A percentile compares a stretch with the other conserved stretches of the same genome.
Evolutionary conservation across 495 filamentous ascomycete species (phyloP).

Genomic region (Annulohypoxylon maeteangense): DNA sequence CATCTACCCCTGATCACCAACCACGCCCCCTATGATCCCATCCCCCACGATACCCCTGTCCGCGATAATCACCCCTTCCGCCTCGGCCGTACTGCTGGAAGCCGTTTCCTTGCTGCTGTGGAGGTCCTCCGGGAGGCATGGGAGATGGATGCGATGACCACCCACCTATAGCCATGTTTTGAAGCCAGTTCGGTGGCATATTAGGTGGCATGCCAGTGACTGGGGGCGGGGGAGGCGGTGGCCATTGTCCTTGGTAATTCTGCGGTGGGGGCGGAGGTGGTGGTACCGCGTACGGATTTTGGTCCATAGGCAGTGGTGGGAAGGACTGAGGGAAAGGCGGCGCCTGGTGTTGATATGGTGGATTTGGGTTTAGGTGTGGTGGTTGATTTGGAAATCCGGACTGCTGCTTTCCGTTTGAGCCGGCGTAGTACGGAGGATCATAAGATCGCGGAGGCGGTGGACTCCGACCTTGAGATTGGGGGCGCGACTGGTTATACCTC

Average conservation of each 20-base stretch:
- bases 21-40: constrained; percentile 46
- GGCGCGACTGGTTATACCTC: constrained; percentile 43
- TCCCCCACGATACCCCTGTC: constrained; percentile 45
- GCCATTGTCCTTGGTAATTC: constrained; percentile 64
- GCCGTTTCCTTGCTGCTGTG: constrained; percentile 30
- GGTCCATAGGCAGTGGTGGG: constrained; percentile 41
- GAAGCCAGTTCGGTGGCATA: constrained; percentile 46
- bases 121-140: constrained; percentile 34
- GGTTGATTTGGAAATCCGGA: constrained; percentile 34
- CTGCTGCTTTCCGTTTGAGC: constrained; percentile 42
- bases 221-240: constrained; percentile 52
- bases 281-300: constrained; percentile 47
- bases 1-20: constrained; percentile 31
- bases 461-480: constrained; percentile 56
- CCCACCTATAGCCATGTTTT: constrained; percentile 38
- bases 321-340: constrained; percentile 46
- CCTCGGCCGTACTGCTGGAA: constrained; percentile 48
- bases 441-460: constrained; percentile 41
- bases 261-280: constrained; percentile 56
- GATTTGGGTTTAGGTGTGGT: constrained; percentile 44
- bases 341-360: constrained; percentile 49
- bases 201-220: constrained; percentile 31
- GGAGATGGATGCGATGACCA: constrained; percentile 39
- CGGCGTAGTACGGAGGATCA: constrained; percentile 43
- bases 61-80: constrained; percentile 44